Conservation (phyloP, 176 grass and related monocot species). For the Dactylis glomerata region DNA sequence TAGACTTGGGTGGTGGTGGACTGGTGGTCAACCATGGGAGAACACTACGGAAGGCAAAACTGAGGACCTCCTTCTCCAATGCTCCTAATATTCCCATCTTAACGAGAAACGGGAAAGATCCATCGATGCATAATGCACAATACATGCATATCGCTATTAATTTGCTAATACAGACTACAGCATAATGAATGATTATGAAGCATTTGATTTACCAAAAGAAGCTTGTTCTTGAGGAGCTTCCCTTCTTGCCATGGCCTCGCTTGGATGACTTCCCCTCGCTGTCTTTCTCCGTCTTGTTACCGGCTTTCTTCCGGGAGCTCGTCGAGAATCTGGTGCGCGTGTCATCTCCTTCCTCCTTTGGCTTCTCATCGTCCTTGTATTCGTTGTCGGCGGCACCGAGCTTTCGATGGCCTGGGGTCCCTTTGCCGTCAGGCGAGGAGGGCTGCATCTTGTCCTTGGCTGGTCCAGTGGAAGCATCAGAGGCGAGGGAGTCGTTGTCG, state of each 20-base stretch:
- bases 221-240: slow-evolving; percentile 46
- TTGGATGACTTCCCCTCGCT: slow-evolving; percentile 41
- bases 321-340: slow-evolving; percentile 16
- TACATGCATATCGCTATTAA: slow-evolving; percentile 14
- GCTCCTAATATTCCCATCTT: slow-evolving; percentile 38
- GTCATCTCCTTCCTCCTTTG: background rate
- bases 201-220: slow-evolving; percentile 54
- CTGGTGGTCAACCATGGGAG: slow-evolving; percentile 45
- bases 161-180: slow-evolving; percentile 1
- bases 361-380: background rate
- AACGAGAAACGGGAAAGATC: slow-evolving; percentile 4
- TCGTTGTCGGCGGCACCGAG: background rate
- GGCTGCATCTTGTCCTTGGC: slow-evolving; percentile 37
- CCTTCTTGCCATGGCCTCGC: slow-evolving; percentile 40
- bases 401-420: background rate
- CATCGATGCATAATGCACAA: background rate
- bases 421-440: background rate
- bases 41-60: slow-evolving; percentile 50
- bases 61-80: slow-evolving; percentile 30
- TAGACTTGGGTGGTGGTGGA: slow-evolving; percentile 26
- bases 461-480: slow-evolving; percentile 79
- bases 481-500: slow-evolving; percentile 77
- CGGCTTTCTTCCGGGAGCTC: slow-evolving; percentile 41
- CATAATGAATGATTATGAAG: slow-evolving; percentile 14
- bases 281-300: slow-evolving; percentile 49